Conservation (phyloP, 2,329 filamentous ascomycete genomes). For the Xylaria sp. region DNA sequence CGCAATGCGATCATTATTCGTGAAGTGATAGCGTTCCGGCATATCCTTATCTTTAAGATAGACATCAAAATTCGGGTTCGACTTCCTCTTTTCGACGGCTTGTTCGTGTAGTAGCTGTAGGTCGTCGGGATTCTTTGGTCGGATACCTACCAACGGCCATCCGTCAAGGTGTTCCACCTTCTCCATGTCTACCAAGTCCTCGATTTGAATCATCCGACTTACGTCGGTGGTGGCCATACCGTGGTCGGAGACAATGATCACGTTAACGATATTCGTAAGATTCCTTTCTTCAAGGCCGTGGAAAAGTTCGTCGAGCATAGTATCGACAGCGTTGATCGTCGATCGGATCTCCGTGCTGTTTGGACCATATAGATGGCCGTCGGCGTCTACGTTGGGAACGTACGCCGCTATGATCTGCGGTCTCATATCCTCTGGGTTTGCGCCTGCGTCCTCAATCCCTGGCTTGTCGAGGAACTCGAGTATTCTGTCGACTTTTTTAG, state of each 20-base stretch:
- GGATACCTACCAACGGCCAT: slow-evolving; percentile 89
- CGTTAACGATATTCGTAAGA: slow-evolving; percentile 85
- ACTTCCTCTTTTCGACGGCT: slow-evolving; percentile 57
- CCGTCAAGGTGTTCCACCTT: slow-evolving; percentile 86
- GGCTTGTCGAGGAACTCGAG: slow-evolving; percentile 84
- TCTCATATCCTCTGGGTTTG: slow-evolving; percentile 57
- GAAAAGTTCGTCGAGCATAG: slow-evolving; percentile 79
- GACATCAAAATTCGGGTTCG: slow-evolving; percentile 76
- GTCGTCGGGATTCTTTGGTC: slow-evolving; percentile 72
- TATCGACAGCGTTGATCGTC: slow-evolving; percentile 80
- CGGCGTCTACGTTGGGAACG: slow-evolving; percentile 86
- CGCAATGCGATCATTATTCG: slow-evolving; percentile 84
- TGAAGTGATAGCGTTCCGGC: slow-evolving; percentile 92
- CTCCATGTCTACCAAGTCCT: slow-evolving; percentile 79
- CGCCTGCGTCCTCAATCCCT: slow-evolving; percentile 63
- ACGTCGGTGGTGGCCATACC: slow-evolving; percentile 95
- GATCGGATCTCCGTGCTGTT: slow-evolving; percentile 88
- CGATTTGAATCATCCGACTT: slow-evolving; percentile 80
- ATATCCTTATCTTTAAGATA: slow-evolving; percentile 86
- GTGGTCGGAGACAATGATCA: slow-evolving; percentile 96
- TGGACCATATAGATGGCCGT: slow-evolving; percentile 86
- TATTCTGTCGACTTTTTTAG: slow-evolving; percentile 76
- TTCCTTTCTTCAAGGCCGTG: slow-evolving; percentile 78
- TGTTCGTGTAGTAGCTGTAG: slow-evolving; percentile 69
- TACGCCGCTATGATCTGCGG: slow-evolving; percentile 94